These are phyloP conservation scores for Neofusicoccum umdonicola DNA, from an alignment of 2,329 filamentous ascomycete genomes.

Conservation along the genomic window DNA sequence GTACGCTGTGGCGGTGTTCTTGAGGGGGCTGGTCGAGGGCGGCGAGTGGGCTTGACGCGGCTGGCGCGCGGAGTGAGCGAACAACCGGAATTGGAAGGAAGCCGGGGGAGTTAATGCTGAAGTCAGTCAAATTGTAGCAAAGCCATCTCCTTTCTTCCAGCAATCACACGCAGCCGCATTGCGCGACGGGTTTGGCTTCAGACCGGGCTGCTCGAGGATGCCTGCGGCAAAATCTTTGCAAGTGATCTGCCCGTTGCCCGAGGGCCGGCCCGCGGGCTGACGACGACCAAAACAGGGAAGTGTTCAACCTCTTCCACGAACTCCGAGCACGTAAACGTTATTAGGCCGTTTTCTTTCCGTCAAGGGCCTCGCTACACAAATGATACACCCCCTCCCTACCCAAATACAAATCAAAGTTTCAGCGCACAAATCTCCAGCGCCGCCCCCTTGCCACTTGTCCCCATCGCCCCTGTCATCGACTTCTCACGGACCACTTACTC, in stretches of 20 bases:
- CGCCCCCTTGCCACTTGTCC: neutral
- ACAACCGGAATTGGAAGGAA: too few relatives aligned
- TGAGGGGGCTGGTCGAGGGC: constrained; percentile 55
- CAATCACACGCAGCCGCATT: too few relatives aligned
- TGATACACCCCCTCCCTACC: too few relatives aligned
- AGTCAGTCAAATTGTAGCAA: too few relatives aligned
- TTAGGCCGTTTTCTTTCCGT: neutral
- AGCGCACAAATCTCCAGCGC: too few relatives aligned
- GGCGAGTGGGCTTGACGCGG: constrained; percentile 6
- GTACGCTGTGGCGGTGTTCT: constrained; percentile 76
- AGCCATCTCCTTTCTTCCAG: too few relatives aligned
- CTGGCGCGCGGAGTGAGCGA: neutral
- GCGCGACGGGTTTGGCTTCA: too few relatives aligned
- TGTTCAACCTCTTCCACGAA: too few relatives aligned
- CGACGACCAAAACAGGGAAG: neutral
- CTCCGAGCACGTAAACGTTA: neutral
- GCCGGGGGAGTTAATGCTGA: too few relatives aligned
- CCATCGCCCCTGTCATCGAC: neutral
- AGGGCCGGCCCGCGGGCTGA: neutral
- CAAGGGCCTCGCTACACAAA: too few relatives aligned
- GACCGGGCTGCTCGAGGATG: too few relatives aligned
- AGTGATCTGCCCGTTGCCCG: neutral
- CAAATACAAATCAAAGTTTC: too few relatives aligned
- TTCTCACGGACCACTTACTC: neutral
- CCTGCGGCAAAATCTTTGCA: neutral